These are phyloP conservation scores for Spiraea crenata DNA, from an alignment of 331 rosid species.

Conservation along the genomic window DNA sequence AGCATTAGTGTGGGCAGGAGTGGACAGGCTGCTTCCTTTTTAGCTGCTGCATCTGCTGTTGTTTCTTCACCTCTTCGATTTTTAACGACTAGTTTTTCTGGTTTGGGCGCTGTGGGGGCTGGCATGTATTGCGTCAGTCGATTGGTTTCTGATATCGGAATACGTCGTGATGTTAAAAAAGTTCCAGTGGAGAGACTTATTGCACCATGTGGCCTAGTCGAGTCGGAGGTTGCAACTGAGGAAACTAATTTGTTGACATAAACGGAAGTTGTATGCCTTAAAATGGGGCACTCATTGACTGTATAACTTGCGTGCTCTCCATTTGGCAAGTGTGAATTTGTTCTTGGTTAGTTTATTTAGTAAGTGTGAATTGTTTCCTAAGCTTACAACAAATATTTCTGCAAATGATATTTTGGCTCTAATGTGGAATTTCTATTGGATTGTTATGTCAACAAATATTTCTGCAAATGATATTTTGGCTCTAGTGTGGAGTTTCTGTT, in stretches of 20 bases:
- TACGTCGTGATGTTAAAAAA: conserved; percentile 51
- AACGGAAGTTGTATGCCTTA: neutral
- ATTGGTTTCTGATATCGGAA: conserved; percentile 51
- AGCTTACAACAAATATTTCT: too few relatives aligned
- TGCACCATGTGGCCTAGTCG: conserved; percentile 17
- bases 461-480: too few relatives aligned
- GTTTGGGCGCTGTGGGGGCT: conserved; percentile 37
- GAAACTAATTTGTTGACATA: conserved; percentile 3
- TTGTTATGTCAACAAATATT: too few relatives aligned
- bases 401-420: too few relatives aligned
- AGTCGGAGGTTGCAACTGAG: conserved; percentile 28
- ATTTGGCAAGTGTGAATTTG: neutral
- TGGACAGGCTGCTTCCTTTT: conserved; percentile 54
- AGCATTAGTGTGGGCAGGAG: conserved; percentile 53
- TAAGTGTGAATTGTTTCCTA: neutral
- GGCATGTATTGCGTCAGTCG: conserved; percentile 51
- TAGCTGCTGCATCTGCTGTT: conserved; percentile 44
- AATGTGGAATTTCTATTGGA: too few relatives aligned
- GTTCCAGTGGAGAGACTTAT: conserved; percentile 60
- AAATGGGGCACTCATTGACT: neutral
- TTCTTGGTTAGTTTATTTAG: neutral
- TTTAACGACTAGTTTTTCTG: conserved; percentile 29
- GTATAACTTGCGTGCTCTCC: neutral
- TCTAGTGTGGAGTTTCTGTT: too few relatives aligned
- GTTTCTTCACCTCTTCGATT: conserved; percentile 37